Evolutionary conservation across 1,284 basidiomycete genomes (phyloP).

Genomic region (Microbotryomycetes sp.): DNA sequence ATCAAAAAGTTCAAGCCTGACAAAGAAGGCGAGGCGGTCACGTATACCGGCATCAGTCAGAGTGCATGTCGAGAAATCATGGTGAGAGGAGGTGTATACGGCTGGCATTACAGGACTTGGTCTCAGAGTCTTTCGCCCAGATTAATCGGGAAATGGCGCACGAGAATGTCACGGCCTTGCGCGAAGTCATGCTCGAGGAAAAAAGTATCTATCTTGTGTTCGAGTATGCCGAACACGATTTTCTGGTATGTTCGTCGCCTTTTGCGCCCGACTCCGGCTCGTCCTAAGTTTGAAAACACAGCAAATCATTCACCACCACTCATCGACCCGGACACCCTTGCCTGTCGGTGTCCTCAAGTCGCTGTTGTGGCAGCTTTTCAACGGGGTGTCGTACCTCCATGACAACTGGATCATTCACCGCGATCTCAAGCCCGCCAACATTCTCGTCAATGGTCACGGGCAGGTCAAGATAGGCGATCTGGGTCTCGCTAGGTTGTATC

Average conservation of each 20-base stretch:
- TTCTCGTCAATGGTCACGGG: slow-evolving; percentile 81
- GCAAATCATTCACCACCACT: slow-evolving; percentile 98
- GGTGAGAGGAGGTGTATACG: slow-evolving; percentile 48
- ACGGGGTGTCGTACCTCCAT: slow-evolving; percentile 91
- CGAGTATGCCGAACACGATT: slow-evolving; percentile 98
- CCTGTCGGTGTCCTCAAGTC: slow-evolving; percentile 77
- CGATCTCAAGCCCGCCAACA: slow-evolving; percentile 97
- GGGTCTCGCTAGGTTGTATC: slow-evolving; percentile 80
- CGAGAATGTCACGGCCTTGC: slow-evolving; percentile 82
- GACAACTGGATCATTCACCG: slow-evolving; percentile 90
- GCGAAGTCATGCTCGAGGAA: slow-evolving; percentile 93
- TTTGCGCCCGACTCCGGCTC: neutral
- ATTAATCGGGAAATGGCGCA: slow-evolving; percentile 90
- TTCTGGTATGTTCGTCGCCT: slow-evolving; percentile 56
- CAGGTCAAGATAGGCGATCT: slow-evolving; percentile 97
- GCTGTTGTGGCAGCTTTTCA: slow-evolving; percentile 89
- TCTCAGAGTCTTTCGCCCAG: slow-evolving; percentile 47
- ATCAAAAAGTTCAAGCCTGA: slow-evolving; percentile 99
- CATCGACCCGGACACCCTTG: slow-evolving; percentile 73
- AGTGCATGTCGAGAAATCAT: slow-evolving; percentile 94
- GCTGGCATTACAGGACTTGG: neutral
- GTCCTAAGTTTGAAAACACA: slow-evolving; percentile 37
- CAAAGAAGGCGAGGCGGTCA: slow-evolving; percentile 83
- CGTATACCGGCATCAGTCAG: slow-evolving; percentile 96
- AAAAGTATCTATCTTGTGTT: slow-evolving; percentile 99